Evolutionary conservation across 352 stramenopile genomes (phyloP).

Genomic region (Bremia lactucae): DNA sequence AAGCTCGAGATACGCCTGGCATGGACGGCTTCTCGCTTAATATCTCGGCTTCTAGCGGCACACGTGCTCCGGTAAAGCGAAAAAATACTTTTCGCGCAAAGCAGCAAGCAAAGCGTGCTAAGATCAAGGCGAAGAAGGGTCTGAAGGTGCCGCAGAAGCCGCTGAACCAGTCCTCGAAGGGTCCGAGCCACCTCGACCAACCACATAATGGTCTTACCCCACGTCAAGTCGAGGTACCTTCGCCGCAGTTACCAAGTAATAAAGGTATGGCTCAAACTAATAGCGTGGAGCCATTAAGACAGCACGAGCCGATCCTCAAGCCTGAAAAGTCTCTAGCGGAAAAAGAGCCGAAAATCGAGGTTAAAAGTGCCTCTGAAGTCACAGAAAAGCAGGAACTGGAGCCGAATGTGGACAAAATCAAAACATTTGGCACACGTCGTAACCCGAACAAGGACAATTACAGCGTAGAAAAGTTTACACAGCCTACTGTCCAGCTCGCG

Average conservation of each 20-base stretch:
- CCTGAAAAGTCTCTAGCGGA: conserved; percentile 5
- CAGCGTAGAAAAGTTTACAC: conserved; percentile 44
- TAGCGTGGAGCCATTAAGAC: too few relatives aligned
- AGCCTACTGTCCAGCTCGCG: conserved; percentile 42
- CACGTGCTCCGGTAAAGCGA: conserved; percentile 42
- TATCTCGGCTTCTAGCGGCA: conserved; percentile 45
- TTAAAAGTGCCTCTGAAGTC: too few relatives aligned
- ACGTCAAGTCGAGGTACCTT: background rate
- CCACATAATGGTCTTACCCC: conserved; percentile 2
- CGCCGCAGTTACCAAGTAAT: too few relatives aligned
- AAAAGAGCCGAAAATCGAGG: background rate
- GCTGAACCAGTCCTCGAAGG: background rate
- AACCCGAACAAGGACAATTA: conserved; percentile 81
- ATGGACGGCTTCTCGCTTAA: conserved; percentile 78
- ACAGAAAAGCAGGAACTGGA: conserved; percentile 5
- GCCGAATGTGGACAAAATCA: conserved; percentile 1
- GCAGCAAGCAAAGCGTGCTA: conserved; percentile 46
- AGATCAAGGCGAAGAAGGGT: conserved; percentile 26
- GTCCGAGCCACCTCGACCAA: conserved; percentile 2
- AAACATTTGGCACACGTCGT: conserved; percentile 56
- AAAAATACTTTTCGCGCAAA: conserved; percentile 74
- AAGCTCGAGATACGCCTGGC: conserved; percentile 2
- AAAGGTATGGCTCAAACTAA: too few relatives aligned
- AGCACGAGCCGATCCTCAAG: too few relatives aligned
- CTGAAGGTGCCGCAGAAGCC: conserved; percentile 14